Base-by-base conservation (phyloP, 2,329 filamentous ascomycete genomes). In the Aspergillus hortae region DNA sequence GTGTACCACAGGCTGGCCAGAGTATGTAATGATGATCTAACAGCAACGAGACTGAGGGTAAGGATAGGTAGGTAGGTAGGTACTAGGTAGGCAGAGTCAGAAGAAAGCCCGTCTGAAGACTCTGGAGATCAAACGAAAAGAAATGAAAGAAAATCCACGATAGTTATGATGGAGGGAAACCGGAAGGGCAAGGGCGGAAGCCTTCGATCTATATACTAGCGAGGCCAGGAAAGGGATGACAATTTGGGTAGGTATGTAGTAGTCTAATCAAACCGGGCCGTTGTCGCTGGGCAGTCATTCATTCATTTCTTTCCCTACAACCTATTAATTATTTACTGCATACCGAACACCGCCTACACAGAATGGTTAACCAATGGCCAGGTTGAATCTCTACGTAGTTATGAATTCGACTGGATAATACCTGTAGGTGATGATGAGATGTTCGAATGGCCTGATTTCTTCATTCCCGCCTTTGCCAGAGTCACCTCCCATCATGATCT, bases 11-110 rank as follows among this genome's bases (percentile, higher is more conserved):
- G 38, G 5, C 19, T 42, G 25, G 23, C 23, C n/a, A 17, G 25
- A 19, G n/a, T 19, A 12, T 19, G 56, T 52, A 56, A 59, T 57
- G 51, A 56, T 57, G 58, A 58, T 56, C 56, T 60, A 54, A 55
- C 45, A 30, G 48, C 41, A 21, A 52, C 15, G 40, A 46, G 43
- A 47, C 44, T 52, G 44, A 55, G 46, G 51, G 50, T 54, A 56
- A 38, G 40, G 52, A 52, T 48, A 49, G 52, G 48, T 23, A 19
- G 19, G 19, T 19, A 19, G n/a, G n/a, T n/a, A n/a, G 17, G 52
- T 42, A 19, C 30, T 27, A 25, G 40, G 40, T 17, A 38, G 11
- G 19, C 11, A 46, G 11, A 19, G 11, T 21, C 23, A n/a, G 6
- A 30, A 30, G 9, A 11, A 30, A 30, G 27, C 3, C 3, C 6